Evolutionary conservation across 2,329 filamentous ascomycete genomes (phyloP), one percentile per base, ranked within the genome.

Genomic region (Salinomyces thailandicus): DNA sequence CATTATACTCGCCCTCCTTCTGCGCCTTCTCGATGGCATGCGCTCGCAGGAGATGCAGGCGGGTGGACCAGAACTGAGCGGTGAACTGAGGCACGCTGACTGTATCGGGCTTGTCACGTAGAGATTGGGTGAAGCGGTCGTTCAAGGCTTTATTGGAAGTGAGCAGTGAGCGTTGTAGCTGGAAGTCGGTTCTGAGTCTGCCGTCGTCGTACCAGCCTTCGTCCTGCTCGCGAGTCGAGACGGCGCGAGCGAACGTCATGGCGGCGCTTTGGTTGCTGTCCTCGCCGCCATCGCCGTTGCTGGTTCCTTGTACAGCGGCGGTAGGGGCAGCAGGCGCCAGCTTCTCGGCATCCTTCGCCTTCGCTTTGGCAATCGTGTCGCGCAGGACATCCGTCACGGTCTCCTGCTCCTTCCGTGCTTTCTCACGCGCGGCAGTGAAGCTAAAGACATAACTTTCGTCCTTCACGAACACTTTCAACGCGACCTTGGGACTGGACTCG

Each of bases 11-110:
- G 5, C 89, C 91, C 47, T 83, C 81, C 49, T 79, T 81, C 64
- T 98, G 93, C 41, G 76, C 78, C 37, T 75, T 78, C 61, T 96
- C 86, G 31, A 94, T 91, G 2, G 86, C 87, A 62, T 95, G 84
- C 0, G 89, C 82, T 9, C 91, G 81, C 18, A 98, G 71, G 19
- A 95, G 67, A 57, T 85, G 85, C 31, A 87, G 74, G 31, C 93
- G 74, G 2, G 85, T 85, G 1, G 85, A 85, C 91, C 91, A 98
- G 63, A 98, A 98, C 58, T 95, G 89, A 1, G 77, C 70, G 48
- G 89, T 86, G 59, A 96, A 94, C 30, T 86, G 80, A 2, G 75
- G 74, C 18, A 81, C 77, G 0, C 81, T 80, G 43, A 96, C 80
- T 2, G 81, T 79, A 5, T 89, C 81, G 0, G 89, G 86, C 54